These are phyloP conservation scores for Acanthamoeba polyphaga DNA, from an alignment of 208 protist genomes.

Conservation along the genomic window DNA sequence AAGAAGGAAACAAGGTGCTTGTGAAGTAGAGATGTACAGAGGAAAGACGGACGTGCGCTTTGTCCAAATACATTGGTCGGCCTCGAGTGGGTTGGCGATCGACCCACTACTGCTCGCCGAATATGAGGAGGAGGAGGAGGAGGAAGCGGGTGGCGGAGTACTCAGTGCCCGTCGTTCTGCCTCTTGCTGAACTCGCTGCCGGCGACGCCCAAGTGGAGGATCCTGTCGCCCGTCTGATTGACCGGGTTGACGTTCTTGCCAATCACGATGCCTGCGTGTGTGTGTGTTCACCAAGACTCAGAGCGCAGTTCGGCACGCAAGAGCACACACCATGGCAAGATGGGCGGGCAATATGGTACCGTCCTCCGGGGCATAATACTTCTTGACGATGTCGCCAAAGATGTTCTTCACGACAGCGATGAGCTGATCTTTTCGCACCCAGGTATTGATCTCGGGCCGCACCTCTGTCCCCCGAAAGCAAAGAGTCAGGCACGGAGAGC, in stretches of 20 bases:
- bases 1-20: not conserved
- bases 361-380: slow-evolving; percentile 80
- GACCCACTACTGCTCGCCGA: not conserved
- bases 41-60: not conserved
- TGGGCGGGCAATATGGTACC: not conserved
- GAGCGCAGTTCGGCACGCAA: not conserved
- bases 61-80: not conserved
- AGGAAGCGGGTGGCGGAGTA: not conserved
- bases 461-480: slow-evolving; percentile 57
- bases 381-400: slow-evolving; percentile 83
- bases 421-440: slow-evolving; percentile 82
- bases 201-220: slow-evolving; percentile 81
- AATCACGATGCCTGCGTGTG: slow-evolving; percentile 76
- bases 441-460: slow-evolving; percentile 80
- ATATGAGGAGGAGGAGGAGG: not conserved
- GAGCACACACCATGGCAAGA: not conserved
- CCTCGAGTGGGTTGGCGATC: too few relatives aligned
- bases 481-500: not conserved
- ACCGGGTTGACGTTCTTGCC: slow-evolving; percentile 83
- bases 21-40: not conserved
- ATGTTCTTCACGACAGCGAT: slow-evolving; percentile 78
- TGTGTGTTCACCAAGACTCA: too few relatives aligned
- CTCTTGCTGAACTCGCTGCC: slow-evolving; percentile 61
- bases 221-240: slow-evolving; percentile 79
- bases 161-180: slow-evolving; percentile 66